Evolutionary conservation across 495 filamentous ascomycete species (phyloP), one percentile per base, ranked within the genome.

Genomic region (Podospora appendiculata): DNA sequence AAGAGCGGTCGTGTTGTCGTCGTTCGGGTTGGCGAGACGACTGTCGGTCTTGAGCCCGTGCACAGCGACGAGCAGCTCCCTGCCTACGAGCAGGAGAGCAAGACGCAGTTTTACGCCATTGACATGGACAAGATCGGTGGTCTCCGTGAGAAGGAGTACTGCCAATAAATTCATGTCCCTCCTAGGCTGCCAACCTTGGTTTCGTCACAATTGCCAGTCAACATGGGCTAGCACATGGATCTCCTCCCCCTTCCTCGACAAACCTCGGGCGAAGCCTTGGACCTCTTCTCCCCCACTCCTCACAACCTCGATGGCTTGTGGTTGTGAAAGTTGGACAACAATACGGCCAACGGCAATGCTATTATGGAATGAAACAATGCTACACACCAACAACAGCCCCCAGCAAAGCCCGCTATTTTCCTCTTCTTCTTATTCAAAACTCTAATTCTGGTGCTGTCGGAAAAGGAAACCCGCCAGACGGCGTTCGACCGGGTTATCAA

Each of bases 101-200:
- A 78, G 14, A 82, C 84, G 42, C 81, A 89, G 51, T 96, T 96
- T 72, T 85, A 93, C 59, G 90, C 89, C 10, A 76, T 98, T 55
- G 93, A 98, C 63, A 82, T 98, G 53, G 90, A 97, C 47, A 87
- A 87, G 52, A 93, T 98, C 64, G 93, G 93, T 50, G 93, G 94
- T 34, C 70, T 97, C 51, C 94, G 89, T 70, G 94, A 97, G 79
- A 95, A 90, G 74, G 79, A 83, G 56, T 76, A 68, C 62, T 60
- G 55, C 45, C 74, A 62, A 62, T 14, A 41, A 41, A 12, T 41
- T 41, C 38, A 41, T 12, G 14, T 12, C 12, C 41, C 13, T 17
- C 8, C 10, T 9, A 19, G 13, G 17, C 41, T 17, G 41, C 13
- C 13, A 11, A 12, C 13, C 41, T 17, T 32, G 6, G 17, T 41